Percentiles rank a stretch among this genome's conserved stretches.
These are phyloP conservation scores for Wickerhamiella dianesei DNA, from an alignment of 805 yeast species.

Conservation along the genomic window DNA sequence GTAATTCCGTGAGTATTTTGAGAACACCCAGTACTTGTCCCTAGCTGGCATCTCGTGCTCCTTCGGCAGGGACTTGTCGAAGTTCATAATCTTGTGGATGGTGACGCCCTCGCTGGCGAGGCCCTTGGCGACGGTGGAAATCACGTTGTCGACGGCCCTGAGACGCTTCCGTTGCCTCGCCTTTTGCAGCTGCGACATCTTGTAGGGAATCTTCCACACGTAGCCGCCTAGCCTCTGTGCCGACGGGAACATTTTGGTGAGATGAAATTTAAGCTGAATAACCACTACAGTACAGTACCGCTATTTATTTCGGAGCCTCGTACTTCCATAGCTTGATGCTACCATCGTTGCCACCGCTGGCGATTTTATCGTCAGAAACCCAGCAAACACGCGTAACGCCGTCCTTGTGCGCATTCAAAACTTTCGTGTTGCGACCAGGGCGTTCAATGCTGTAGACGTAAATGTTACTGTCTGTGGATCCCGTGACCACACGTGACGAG, in stretches of 20 bases:
- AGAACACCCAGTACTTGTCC: conserved; percentile 82
- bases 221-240: conserved; percentile 48
- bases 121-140: conserved; percentile 48
- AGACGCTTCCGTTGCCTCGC: conserved; percentile 73
- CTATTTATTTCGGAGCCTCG: background rate
- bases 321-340: conserved; percentile 60
- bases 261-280: background rate
- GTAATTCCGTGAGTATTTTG: conserved; percentile 58
- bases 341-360: conserved; percentile 72
- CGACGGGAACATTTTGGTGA: conserved; percentile 12
- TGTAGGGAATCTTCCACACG: conserved; percentile 67
- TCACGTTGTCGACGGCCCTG: conserved; percentile 65
- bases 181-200: conserved; percentile 69
- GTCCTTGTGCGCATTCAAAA: conserved; percentile 70
- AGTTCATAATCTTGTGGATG: conserved; percentile 26
- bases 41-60: conserved; percentile 65
- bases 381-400: conserved; percentile 71
- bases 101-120: conserved; percentile 26
- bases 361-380: conserved; percentile 37
- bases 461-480: conserved; percentile 71
- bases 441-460: conserved; percentile 64
- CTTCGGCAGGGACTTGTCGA: conserved; percentile 47
- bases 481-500: conserved; percentile 60
- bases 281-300: too few species aligned
- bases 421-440: conserved; percentile 66